Percentiles rank a stretch among this genome's conserved stretches.
These are phyloP conservation scores for Erythrophleum fordii DNA, from an alignment of 306 rosid genomes.

Conservation along the genomic window DNA sequence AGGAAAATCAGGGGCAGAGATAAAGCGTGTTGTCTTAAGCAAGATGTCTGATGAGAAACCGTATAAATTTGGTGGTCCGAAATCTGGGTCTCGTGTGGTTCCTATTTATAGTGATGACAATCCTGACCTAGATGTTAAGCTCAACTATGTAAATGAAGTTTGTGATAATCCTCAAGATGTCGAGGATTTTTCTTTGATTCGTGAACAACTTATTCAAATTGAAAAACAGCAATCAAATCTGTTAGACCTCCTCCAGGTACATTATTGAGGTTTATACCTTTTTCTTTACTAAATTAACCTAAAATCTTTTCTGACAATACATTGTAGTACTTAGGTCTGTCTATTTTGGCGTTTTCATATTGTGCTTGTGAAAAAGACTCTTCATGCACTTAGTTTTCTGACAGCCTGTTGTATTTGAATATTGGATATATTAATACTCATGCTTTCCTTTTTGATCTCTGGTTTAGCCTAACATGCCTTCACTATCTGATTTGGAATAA, in stretches of 20 bases:
- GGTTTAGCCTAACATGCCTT: neutral
- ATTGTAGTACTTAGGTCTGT: conserved; percentile 12
- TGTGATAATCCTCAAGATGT: conserved; percentile 74
- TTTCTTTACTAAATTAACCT: neutral
- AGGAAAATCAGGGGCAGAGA: conserved; percentile 47
- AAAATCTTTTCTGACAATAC: neutral
- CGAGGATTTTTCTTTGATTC: conserved; percentile 80
- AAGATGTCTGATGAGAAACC: conserved; percentile 63
- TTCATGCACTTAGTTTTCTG: neutral
- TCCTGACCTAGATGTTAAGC: conserved; percentile 39
- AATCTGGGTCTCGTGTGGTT: conserved; percentile 66
- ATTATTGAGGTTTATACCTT: conserved; percentile 24
- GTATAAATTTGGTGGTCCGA: conserved; percentile 55
- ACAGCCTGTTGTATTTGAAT: conserved; percentile 10
- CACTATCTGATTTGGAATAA: conserved; percentile 15
- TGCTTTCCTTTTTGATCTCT: neutral
- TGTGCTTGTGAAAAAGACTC: conserved; percentile 16
- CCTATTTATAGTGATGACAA: conserved; percentile 61
- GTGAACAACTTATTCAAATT: conserved; percentile 90
- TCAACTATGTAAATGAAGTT: conserved; percentile 48
- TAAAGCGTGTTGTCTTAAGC: conserved; percentile 55
- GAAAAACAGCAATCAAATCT: conserved; percentile 94
- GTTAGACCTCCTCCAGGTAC: conserved; percentile 86
- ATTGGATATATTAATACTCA: conserved; percentile 3
- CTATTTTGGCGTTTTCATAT: neutral